Evolutionary conservation across 2,329 filamentous ascomycete genomes (phyloP).

Genomic region (Alternaria triticimaculans): DNA sequence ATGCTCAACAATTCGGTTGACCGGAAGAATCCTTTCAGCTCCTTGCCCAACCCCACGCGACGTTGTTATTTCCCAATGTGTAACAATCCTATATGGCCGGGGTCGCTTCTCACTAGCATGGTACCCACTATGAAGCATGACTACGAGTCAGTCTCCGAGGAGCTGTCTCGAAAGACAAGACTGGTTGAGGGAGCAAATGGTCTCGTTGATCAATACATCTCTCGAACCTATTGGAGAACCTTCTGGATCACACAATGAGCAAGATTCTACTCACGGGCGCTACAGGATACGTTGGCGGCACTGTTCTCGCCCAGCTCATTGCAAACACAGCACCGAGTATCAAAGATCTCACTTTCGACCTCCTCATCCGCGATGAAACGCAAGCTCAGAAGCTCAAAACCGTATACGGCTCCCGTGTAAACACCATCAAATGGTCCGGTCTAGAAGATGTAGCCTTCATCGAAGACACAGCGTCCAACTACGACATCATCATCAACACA

Average conservation of each 20-base stretch:
- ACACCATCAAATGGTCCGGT: conserved; percentile 16
- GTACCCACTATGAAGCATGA: neutral
- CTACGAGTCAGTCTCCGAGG: neutral
- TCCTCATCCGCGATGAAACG: conserved; percentile 16
- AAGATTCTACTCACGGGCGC: conserved; percentile 23
- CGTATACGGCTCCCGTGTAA: conserved; percentile 14
- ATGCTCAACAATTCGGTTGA: neutral
- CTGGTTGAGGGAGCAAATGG: neutral
- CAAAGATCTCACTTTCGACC: conserved; percentile 13
- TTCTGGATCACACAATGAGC: conserved; percentile 8
- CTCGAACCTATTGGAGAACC: neutral
- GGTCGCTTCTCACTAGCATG: neutral
- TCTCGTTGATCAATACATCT: neutral
- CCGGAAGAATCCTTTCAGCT: neutral
- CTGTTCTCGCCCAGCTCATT: conserved; percentile 20
- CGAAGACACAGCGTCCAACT: conserved; percentile 15
- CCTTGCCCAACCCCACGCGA: neutral
- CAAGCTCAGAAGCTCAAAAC: conserved; percentile 12
- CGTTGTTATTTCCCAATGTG: neutral
- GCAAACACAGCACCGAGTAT: conserved; percentile 7
- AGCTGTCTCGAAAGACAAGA: neutral
- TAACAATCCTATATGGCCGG: neutral
- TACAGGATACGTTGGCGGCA: conserved; percentile 24
- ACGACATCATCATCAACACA: conserved; percentile 26
- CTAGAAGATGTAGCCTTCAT: conserved; percentile 17